Percentiles rank a stretch among this genome's conserved stretches.
These are phyloP conservation scores for Aspergillus sp. DNA, from an alignment of 2,329 filamentous ascomycete genomes.

Conservation along the genomic window DNA sequence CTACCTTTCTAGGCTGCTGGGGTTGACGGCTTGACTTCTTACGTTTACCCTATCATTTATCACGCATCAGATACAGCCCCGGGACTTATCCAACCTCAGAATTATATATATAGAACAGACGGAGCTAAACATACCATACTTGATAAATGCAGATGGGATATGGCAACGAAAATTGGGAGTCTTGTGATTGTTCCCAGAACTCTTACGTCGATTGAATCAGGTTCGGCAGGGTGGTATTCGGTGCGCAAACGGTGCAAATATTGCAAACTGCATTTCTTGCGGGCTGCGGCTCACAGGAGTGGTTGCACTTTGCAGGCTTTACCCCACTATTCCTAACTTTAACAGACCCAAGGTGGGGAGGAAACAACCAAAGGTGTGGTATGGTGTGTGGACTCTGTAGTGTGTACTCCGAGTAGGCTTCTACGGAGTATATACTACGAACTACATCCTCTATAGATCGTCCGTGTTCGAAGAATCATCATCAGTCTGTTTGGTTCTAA, in stretches of 20 bases:
- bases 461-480: too few species aligned
- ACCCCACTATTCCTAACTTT: too few species aligned
- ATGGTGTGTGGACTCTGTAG: too few species aligned
- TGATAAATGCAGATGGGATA: background rate
- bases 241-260: background rate
- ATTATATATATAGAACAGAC: background rate
- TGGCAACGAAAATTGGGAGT: background rate
- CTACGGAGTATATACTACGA: too few species aligned
- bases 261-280: background rate
- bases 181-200: background rate
- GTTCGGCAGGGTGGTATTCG: background rate
- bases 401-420: too few species aligned
- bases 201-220: too few species aligned
- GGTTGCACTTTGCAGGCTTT: too few species aligned
- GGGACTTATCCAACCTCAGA: conserved; percentile 8
- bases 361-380: too few species aligned
- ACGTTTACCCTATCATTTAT: conserved; percentile 72
- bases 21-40: conserved; percentile 83
- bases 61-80: background rate
- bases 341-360: too few species aligned
- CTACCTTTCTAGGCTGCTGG: conserved; percentile 77
- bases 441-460: too few species aligned
- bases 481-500: too few species aligned
- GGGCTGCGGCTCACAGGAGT: too few species aligned
- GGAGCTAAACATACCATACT: conserved; percentile 6